A percentile compares a stretch with the other conserved stretches of the same genome.
These are phyloP conservation scores for Vinca minor DNA, from an alignment of 257 asterid species.

Conservation along the genomic window DNA sequence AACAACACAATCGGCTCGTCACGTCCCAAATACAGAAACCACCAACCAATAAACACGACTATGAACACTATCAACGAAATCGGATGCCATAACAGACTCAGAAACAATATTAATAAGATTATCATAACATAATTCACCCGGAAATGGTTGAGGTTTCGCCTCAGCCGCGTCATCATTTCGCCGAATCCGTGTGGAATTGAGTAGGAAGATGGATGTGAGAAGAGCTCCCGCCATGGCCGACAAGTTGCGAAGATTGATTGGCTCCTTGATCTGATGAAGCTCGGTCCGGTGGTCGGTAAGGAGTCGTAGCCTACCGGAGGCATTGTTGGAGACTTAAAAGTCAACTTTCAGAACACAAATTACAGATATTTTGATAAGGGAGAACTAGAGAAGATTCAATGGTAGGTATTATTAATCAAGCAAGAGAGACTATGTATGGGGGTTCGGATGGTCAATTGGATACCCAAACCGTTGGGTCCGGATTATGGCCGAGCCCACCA, in stretches of 20 bases:
- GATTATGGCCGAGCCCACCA: not conserved
- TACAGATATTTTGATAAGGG: not conserved
- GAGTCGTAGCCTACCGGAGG: constrained; percentile 11
- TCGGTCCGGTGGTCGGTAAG: constrained; percentile 8
- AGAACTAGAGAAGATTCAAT: not conserved
- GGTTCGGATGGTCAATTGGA: not conserved
- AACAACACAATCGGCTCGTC: constrained; percentile 51
- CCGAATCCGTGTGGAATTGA: constrained; percentile 33
- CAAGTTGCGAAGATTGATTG: constrained; percentile 38
- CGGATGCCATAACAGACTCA: constrained; percentile 63
- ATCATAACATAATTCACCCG: constrained; percentile 56
- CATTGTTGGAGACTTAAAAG: not conserved
- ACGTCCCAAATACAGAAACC: constrained; percentile 45
- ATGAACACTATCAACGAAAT: constrained; percentile 52
- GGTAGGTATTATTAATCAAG: too few species aligned
- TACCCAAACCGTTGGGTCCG: not conserved
- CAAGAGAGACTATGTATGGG: too few species aligned
- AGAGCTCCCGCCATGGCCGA: constrained; percentile 70
- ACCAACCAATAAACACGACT: constrained; percentile 41
- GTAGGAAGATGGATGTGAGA: constrained; percentile 59
- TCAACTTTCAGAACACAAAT: not conserved
- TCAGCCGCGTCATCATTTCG: constrained; percentile 38
- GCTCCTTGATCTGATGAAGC: constrained; percentile 33
- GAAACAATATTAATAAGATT: constrained; percentile 36
- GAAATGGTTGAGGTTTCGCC: constrained; percentile 47